These are phyloP conservation scores for Phytophthora syringae DNA, from an alignment of 352 stramenopile genomes.

Conservation along the genomic window DNA sequence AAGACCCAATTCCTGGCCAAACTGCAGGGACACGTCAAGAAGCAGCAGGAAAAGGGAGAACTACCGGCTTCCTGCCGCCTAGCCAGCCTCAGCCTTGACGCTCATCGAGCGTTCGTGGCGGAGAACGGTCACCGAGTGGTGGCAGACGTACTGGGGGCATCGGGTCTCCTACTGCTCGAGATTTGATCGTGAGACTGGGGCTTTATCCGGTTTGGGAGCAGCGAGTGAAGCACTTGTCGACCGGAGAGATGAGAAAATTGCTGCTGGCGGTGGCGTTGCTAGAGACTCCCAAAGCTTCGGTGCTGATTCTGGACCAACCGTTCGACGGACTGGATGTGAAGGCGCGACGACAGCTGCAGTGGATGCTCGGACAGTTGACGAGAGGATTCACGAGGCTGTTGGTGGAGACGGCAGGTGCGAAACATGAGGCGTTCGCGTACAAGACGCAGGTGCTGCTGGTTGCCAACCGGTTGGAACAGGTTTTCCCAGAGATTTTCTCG, in stretches of 20 bases:
- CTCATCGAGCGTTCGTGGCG: slow-evolving; percentile 81
- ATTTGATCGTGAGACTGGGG: slow-evolving; percentile 92
- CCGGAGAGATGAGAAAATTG: slow-evolving; percentile 93
- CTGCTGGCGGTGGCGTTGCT: slow-evolving; percentile 88
- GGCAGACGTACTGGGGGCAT: slow-evolving; percentile 75
- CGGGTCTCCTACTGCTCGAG: slow-evolving; percentile 73
- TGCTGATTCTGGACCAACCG: slow-evolving; percentile 93
- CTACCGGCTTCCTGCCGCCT: slow-evolving; percentile 40
- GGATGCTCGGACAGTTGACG: slow-evolving; percentile 87
- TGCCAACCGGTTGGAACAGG: slow-evolving; percentile 90
- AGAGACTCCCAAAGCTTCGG: slow-evolving; percentile 59
- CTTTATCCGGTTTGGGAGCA: slow-evolving; percentile 91
- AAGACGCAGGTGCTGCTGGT: slow-evolving; percentile 90
- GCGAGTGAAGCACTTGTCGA: slow-evolving; percentile 87
- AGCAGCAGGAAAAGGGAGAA: slow-evolving; percentile 28
- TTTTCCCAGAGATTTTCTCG: slow-evolving; percentile 82
- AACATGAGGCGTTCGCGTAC: slow-evolving; percentile 81
- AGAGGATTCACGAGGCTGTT: slow-evolving; percentile 90
- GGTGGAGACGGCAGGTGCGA: slow-evolving; percentile 82
- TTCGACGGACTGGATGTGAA: slow-evolving; percentile 94
- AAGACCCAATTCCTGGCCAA: slow-evolving; percentile 64
- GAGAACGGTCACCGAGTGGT: slow-evolving; percentile 62
- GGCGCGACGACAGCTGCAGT: slow-evolving; percentile 76
- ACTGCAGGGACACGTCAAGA: slow-evolving; percentile 44
- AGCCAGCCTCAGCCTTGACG: slow-evolving; percentile 82